phyloP scores from a whole-genome alignment of 305 asterid species.

The Nicotiana rustica region DNA sequence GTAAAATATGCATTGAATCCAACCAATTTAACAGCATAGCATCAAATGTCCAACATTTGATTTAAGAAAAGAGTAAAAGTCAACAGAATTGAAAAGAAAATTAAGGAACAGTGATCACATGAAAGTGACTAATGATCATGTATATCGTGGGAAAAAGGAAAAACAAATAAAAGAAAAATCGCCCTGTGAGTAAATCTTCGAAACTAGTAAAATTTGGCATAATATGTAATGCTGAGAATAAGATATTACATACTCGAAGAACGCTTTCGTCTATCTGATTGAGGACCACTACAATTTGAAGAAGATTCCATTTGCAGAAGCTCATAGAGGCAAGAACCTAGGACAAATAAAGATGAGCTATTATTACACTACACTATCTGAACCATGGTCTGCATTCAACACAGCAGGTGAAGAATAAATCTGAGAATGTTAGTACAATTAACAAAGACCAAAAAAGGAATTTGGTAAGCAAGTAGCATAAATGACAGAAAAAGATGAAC shows the following conservation, averaged over 20 bases:
- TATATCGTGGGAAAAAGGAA: neutral
- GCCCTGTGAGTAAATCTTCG: neutral
- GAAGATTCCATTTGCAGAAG: conserved; percentile 65
- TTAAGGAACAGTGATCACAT: too few relatives aligned
- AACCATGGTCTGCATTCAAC: neutral
- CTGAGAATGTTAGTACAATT: too few relatives aligned
- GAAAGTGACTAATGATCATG: neutral
- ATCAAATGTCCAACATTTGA: neutral
- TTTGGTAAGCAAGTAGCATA: conserved; percentile 7
- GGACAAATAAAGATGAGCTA: conserved; percentile 31
- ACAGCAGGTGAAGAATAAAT: too few relatives aligned
- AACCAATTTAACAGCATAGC: neutral
- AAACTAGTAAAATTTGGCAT: neutral
- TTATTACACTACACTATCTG: neutral
- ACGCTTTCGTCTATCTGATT: conserved; percentile 44
- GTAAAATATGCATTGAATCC: conserved; percentile 4
- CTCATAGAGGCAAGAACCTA: conserved; percentile 69
- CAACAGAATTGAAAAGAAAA: neutral
- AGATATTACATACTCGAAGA: conserved; percentile 50
- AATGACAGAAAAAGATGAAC: neutral
- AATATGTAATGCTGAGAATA: conserved; percentile 22
- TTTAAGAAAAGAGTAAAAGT: neutral
- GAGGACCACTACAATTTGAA: conserved; percentile 45
- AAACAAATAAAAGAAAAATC: neutral
- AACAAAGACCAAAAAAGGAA: neutral